These are phyloP conservation scores for Pseudodiploospora longispora DNA, from an alignment of 2,329 filamentous ascomycete species.

Conservation along the genomic window DNA sequence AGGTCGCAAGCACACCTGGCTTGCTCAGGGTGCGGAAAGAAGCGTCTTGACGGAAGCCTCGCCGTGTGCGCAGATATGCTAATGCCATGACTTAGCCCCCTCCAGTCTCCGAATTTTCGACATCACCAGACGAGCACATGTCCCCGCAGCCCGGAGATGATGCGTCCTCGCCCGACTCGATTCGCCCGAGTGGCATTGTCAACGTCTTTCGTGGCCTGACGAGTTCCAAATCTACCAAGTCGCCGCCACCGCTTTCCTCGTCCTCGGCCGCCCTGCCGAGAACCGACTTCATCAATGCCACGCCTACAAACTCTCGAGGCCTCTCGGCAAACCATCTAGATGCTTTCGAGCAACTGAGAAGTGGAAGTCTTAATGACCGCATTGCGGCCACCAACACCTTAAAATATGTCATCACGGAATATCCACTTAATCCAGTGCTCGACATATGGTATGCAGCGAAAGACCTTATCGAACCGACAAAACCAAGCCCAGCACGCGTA, in stretches of 20 bases:
- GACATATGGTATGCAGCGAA: constrained; percentile 60
- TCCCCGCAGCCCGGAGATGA: constrained; percentile 52
- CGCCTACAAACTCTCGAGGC: constrained; percentile 30
- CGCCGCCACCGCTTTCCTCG: constrained; percentile 35
- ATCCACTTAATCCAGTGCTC: constrained; percentile 49
- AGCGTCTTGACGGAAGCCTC: too few relatives aligned
- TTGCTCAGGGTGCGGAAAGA: too few relatives aligned
- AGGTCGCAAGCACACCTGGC: too few relatives aligned
- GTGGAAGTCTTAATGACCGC: constrained; percentile 43
- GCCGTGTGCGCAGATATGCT: too few relatives aligned
- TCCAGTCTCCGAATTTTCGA: constrained; percentile 8
- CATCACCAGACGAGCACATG: constrained; percentile 42
- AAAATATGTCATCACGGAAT: constrained; percentile 47
- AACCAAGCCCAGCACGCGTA: constrained; percentile 43
- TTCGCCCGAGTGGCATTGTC: constrained; percentile 48
- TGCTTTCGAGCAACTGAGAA: constrained; percentile 46
- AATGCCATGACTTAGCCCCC: constrained; percentile 2
- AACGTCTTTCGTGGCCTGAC: constrained; percentile 57
- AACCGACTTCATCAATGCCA: constrained; percentile 38
- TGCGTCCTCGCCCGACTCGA: constrained; percentile 45
- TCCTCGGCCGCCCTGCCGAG: constrained; percentile 30
- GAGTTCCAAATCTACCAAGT: constrained; percentile 45
- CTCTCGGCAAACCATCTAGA: constrained; percentile 46
- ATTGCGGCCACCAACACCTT: constrained; percentile 51
- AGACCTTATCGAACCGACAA: constrained; percentile 52